Conservation (phyloP, 768 basidiomycete species). For the Tylopilus sp. region DNA sequence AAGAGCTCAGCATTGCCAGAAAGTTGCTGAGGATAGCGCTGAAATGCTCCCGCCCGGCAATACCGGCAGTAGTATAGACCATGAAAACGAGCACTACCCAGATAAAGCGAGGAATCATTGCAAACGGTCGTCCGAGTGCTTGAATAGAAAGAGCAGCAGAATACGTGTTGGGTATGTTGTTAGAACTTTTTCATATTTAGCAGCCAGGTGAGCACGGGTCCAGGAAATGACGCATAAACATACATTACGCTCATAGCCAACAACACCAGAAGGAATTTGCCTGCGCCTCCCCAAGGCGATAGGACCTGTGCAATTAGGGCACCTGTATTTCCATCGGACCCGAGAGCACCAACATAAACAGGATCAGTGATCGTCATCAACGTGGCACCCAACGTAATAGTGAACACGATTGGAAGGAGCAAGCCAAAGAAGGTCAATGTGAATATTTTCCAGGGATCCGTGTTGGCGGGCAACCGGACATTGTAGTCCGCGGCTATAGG, state of each 20-base stretch:
- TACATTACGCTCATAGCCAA: constrained; percentile 41
- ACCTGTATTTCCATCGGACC: too few relatives aligned
- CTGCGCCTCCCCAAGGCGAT: constrained; percentile 42
- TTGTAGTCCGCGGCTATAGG: constrained; percentile 55
- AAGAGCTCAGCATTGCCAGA: constrained; percentile 41
- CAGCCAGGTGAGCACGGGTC: constrained; percentile 29
- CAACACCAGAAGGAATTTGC: constrained; percentile 39
- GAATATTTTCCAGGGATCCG: constrained; percentile 42
- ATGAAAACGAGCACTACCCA: constrained; percentile 42
- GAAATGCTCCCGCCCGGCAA: constrained; percentile 45
- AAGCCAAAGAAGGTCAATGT: constrained; percentile 47
- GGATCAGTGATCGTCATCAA: constrained; percentile 41
- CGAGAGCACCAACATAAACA: constrained; percentile 39
- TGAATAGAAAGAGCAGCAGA: constrained; percentile 47
- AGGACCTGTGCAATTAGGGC: constrained; percentile 44
- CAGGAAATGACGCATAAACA: constrained; percentile 33
- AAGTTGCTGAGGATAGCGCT: constrained; percentile 41
- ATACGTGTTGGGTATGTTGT: constrained; percentile 44
- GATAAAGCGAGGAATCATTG: constrained; percentile 41
- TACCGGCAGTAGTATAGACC: constrained; percentile 37
- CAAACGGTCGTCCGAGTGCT: constrained; percentile 41
- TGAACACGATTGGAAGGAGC: constrained; percentile 44
- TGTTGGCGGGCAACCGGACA: too few relatives aligned
- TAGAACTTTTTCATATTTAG: constrained; percentile 23
- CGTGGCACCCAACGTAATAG: constrained; percentile 34